A percentile compares a stretch with the other conserved stretches of the same genome.
These are phyloP conservation scores for Daldinia vernicosa DNA, from an alignment of 495 filamentous ascomycete genomes.

Conservation along the genomic window DNA sequence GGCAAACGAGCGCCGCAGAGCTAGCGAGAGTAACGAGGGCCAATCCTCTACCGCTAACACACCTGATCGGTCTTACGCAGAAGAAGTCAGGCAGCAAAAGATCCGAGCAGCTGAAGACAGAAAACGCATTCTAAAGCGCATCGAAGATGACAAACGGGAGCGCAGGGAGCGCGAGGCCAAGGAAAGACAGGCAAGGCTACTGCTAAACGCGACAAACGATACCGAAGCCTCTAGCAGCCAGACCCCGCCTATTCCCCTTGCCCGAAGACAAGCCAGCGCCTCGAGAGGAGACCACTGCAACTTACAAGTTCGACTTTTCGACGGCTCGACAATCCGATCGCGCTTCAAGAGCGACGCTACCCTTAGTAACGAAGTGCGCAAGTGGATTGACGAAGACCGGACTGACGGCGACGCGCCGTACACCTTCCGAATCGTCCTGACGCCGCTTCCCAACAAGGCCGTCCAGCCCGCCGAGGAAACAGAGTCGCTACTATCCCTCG, in stretches of 20 bases:
- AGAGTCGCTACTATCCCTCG: conserved; percentile 69
- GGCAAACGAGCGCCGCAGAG: conserved; percentile 45
- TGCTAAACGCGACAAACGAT: conserved; percentile 11
- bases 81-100: conserved; percentile 59
- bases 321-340: conserved; percentile 78
- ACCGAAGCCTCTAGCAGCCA: not conserved
- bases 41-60: conserved; percentile 16
- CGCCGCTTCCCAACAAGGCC: conserved; percentile 76
- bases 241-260: conserved; percentile 8
- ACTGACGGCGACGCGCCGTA: conserved; percentile 64
- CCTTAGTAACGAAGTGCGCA: conserved; percentile 72
- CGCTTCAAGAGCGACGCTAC: conserved; percentile 72
- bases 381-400: conserved; percentile 73
- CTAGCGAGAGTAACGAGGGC: conserved; percentile 45
- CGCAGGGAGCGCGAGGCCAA: conserved; percentile 62
- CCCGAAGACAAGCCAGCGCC: conserved; percentile 4
- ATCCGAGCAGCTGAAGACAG: conserved; percentile 67
- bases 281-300: conserved; percentile 58
- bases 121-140: conserved; percentile 65
- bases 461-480: conserved; percentile 79
- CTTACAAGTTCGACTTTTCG: conserved; percentile 84
- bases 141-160: conserved; percentile 74
- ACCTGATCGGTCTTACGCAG: conserved; percentile 52
- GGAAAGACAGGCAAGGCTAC: conserved; percentile 52
- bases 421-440: conserved; percentile 83